Base-by-base conservation (phyloP, 1,139 yeast genomes). In the Entelexis sorbosivorans region DNA sequence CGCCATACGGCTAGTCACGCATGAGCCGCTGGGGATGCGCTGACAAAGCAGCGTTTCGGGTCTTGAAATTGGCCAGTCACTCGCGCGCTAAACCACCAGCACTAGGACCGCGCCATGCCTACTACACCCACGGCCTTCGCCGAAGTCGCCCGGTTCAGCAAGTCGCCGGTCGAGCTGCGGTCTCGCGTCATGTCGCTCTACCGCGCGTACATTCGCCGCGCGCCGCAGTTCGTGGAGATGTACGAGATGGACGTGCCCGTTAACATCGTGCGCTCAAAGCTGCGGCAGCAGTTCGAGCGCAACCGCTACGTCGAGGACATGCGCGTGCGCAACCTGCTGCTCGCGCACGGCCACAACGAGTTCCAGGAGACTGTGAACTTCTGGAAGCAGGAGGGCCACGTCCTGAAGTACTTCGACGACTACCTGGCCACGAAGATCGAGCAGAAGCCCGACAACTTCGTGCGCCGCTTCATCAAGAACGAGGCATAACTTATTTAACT, bases 361-460 rank as follows among this genome's bases (percentile, higher is more conserved):
- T 86, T 80, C 68, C 95, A 86, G 66, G 95, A 86, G 66, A 76
- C 85, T 64, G 74, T 82, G 62, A 86, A 86, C 70, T 86, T 85
- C 72, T 86, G 95, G 95, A 86, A 86, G 68, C 95, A 86, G 71
- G 82, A 79, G 64, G 78, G 91, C 61, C 95, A 86, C 68, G 88
- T 86, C 38, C 73, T 83, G 78, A 79, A 82, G 69, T 85, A 80
- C 71, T 85, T 85, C 62, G 85, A 81, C 61, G 80, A 79, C 61
- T 83, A 78, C 66, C 75, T 76, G 52, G 61, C 58, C 17, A 59
- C 68, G 26, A 54, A 59, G 53, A 60, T 63, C 49, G 64, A 61
- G 61, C 59, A 60, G 49, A 59, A 58, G 55, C 60, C 67, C 13
- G 60, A 59, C 52, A 62, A 64, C 57, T 67, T 85, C 63, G 78